phyloP scores from a whole-genome alignment of 73 alveolate genomes.

The Uronychia binucleata region DNA sequence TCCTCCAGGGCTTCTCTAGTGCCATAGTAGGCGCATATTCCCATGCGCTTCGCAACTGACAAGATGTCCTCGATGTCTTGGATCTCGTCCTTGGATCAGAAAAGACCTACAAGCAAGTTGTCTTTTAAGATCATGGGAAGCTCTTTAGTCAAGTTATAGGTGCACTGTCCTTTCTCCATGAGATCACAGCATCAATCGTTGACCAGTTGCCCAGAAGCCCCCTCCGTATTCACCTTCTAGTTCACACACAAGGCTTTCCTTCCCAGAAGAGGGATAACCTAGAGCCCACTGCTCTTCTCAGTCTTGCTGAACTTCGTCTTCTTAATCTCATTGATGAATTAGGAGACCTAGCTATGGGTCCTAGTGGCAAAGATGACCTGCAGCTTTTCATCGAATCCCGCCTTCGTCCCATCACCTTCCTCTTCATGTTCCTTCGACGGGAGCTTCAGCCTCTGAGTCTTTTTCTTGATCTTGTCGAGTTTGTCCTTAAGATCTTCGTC shows the following conservation, averaged over 20 bases:
- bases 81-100: constrained; percentile 14
- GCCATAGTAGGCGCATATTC: constrained; percentile 41
- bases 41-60: neutral
- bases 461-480: neutral
- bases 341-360: constrained; percentile 44
- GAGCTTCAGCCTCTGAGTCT: neutral
- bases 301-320: constrained; percentile 5
- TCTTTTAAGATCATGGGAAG: constrained; percentile 12
- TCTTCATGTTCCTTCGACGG: neutral
- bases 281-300: neutral
- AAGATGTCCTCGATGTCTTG: constrained; percentile 44
- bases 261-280: constrained; percentile 30
- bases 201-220: neutral
- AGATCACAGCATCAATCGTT: constrained; percentile 45
- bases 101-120: constrained; percentile 9
- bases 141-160: constrained; percentile 9
- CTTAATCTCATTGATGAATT: constrained; percentile 42
- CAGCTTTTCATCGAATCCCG: constrained; percentile 9
- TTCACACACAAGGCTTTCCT: constrained; percentile 50
- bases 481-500: neutral
- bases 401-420: constrained; percentile 9
- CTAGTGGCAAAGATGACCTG: constrained; percentile 41
- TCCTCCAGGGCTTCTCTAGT: constrained; percentile 49
- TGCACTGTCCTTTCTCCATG: constrained; percentile 34
- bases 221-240: constrained; percentile 18